phyloP scores from a whole-genome alignment of 2,329 filamentous ascomycete genomes.

The Cladosporium velox region DNA sequence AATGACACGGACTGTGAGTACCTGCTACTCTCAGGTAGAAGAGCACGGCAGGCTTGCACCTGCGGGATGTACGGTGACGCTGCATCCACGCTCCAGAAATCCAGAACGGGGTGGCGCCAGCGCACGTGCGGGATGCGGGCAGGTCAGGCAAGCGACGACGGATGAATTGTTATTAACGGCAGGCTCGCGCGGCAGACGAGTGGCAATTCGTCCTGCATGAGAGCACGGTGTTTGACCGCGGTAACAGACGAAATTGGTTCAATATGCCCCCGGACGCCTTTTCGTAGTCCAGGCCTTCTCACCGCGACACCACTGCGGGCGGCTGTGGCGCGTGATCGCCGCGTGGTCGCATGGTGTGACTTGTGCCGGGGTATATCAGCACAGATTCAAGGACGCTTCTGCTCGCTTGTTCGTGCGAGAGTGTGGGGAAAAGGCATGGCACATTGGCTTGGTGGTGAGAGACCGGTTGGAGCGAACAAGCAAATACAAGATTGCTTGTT shows the following conservation, averaged over 20 bases:
- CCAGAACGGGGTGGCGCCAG: constrained; percentile 12
- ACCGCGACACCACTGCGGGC: constrained; percentile 1
- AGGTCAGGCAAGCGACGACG: background rate
- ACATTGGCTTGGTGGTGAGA: constrained; percentile 1
- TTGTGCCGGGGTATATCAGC: background rate
- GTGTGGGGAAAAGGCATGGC: constrained; percentile 10
- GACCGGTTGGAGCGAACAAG: background rate
- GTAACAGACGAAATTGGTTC: constrained; percentile 19
- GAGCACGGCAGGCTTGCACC: constrained; percentile 18
- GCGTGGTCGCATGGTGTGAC: constrained; percentile 11
- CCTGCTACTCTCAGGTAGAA: constrained; percentile 11
- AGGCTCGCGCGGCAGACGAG: background rate
- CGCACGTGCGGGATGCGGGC: background rate
- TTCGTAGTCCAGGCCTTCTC: constrained; percentile 9
- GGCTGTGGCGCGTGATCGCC: constrained; percentile 14
- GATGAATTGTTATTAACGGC: background rate
- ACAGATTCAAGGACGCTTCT: background rate
- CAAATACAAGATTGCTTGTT: constrained; percentile 12
- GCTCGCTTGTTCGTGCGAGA: constrained; percentile 2
- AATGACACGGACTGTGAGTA: constrained; percentile 17
- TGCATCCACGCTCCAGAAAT: background rate
- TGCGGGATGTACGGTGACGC: constrained; percentile 13
- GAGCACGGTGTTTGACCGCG: constrained; percentile 8
- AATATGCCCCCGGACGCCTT: constrained; percentile 13
- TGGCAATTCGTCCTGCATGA: background rate